Evolutionary conservation across 2,329 filamentous ascomycete genomes (phyloP).

Genomic region (Chalaropsis ovoidea): DNA sequence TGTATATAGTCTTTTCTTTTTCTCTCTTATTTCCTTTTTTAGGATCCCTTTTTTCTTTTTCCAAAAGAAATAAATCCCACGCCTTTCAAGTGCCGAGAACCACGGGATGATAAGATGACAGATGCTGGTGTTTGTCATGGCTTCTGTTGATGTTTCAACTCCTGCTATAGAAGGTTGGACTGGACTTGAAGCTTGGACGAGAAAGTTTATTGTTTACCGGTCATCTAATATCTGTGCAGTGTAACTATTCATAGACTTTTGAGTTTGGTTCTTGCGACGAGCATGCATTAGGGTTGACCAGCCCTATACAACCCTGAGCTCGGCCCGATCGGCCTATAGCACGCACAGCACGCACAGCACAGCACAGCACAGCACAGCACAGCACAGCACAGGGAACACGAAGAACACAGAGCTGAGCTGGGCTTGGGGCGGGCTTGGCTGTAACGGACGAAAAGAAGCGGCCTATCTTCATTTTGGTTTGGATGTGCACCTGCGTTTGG

Average conservation of each 20-base stretch:
- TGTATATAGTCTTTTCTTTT: neutral
- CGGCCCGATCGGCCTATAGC: constrained; percentile 3
- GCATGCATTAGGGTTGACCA: neutral
- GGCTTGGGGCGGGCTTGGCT: neutral
- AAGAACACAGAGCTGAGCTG: neutral
- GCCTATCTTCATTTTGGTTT: neutral
- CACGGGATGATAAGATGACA: neutral
- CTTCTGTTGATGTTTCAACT: neutral
- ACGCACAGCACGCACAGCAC: neutral
- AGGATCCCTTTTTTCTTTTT: neutral
- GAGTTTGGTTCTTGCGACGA: neutral
- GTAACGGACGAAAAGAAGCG: neutral
- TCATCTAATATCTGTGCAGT: neutral
- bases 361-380: neutral
- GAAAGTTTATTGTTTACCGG: constrained; percentile 4
- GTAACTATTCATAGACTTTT: constrained; percentile 10
- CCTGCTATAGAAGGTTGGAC: neutral
- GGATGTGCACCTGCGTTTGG: neutral
- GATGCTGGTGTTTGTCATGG: neutral
- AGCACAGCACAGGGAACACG: neutral
- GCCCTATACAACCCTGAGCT: constrained; percentile 11
- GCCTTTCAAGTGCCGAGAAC: neutral
- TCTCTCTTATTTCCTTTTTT: neutral
- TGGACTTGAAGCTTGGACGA: neutral
- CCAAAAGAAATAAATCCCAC: neutral